These are phyloP conservation scores for Nemophila menziesii DNA, from an alignment of 257 asterid species.

Conservation along the genomic window DNA sequence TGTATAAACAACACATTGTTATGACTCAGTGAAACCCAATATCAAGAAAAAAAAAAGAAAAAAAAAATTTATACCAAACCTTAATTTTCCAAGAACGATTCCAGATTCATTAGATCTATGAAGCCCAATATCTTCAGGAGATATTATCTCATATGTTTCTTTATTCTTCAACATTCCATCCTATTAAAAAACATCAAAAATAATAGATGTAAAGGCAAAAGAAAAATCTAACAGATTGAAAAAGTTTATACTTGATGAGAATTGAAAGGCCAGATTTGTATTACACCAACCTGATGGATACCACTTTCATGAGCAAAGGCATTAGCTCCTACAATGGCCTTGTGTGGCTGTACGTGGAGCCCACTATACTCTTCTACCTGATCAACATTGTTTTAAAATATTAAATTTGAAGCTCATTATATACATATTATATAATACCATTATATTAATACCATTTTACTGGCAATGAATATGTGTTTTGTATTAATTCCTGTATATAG, in stretches of 20 bases:
- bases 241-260: background rate
- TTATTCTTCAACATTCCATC: slow-evolving; percentile 96
- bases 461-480: slow-evolving; percentile 68
- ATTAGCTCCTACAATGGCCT: slow-evolving; percentile 96
- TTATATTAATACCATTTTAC: slow-evolving; percentile 68
- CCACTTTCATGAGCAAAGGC: slow-evolving; percentile 99
- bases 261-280: background rate
- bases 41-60: background rate
- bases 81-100: slow-evolving; percentile 91
- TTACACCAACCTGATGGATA: slow-evolving; percentile 70
- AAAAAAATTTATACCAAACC: slow-evolving; percentile 29
- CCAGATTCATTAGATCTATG: slow-evolving; percentile 81
- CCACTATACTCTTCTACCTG: slow-evolving; percentile 96
- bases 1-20: background rate
- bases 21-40: background rate
- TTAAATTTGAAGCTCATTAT: too few relatives aligned
- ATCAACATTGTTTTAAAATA: slow-evolving; percentile 11
- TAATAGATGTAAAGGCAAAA: background rate
- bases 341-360: slow-evolving; percentile 87
- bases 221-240: background rate
- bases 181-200: slow-evolving; percentile 27
- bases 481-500: slow-evolving; percentile 82
- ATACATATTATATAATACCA: slow-evolving; percentile 6
- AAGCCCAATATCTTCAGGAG: slow-evolving; percentile 97
- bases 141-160: slow-evolving; percentile 80